Evolutionary conservation across 2,329 filamentous ascomycete genomes (phyloP).

Genomic region (Colletotrichum falcatum): DNA sequence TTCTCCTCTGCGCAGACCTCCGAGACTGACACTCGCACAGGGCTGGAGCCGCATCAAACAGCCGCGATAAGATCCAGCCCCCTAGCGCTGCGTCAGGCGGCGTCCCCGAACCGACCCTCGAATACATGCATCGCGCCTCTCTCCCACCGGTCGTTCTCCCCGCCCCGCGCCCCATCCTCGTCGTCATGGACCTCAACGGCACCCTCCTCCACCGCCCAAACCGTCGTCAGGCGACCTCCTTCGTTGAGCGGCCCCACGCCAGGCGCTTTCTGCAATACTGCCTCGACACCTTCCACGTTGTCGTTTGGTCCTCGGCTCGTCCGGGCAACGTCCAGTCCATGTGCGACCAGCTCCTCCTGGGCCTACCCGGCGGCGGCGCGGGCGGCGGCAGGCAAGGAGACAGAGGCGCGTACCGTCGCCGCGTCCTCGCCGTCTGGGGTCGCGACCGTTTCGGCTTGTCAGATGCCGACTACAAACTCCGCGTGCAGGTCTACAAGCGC

Average conservation of each 20-base stretch:
- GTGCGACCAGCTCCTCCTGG: conserved; percentile 71
- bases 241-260: conserved; percentile 77
- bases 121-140: conserved; percentile 71
- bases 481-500: conserved; percentile 91
- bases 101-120: conserved; percentile 68
- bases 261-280: conserved; percentile 78
- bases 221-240: conserved; percentile 58
- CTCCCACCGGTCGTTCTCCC: conserved; percentile 55
- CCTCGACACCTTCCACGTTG: conserved; percentile 79
- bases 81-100: conserved; percentile 63
- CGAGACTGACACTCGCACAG: not conserved
- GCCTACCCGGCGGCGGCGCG: conserved; percentile 3
- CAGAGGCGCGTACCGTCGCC: conserved; percentile 57
- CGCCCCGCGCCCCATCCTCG: conserved; percentile 73
- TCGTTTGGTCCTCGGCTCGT: conserved; percentile 91
- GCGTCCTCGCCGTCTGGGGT: conserved; percentile 79
- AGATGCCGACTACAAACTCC: conserved; percentile 70
- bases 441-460: conserved; percentile 81
- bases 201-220: conserved; percentile 82
- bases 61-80: conserved; percentile 40
- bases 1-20: not conserved
- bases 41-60: not conserved
- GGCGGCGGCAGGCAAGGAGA: conserved; percentile 4
- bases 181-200: conserved; percentile 94
- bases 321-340: conserved; percentile 78